Evolutionary conservation across 257 asterid species (phyloP).

Genomic region (Forsythia viridissima): DNA sequence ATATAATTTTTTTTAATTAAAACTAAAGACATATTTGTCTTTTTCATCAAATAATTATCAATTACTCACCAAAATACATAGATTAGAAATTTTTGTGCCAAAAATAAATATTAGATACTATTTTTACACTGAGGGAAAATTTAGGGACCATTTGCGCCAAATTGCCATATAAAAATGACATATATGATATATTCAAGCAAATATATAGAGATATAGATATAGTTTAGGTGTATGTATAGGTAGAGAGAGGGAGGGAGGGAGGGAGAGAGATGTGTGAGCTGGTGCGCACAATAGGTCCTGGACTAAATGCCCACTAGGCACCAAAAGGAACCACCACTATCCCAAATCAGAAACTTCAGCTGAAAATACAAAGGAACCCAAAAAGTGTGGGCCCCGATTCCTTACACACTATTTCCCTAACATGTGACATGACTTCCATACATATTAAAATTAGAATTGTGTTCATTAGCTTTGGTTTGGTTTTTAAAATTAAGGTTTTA

Average conservation of each 20-base stretch:
- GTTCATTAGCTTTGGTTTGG: too few relatives aligned
- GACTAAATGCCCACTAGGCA: slow-evolving; percentile 29
- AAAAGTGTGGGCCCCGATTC: slow-evolving; percentile 31
- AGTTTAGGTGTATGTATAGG: slow-evolving; percentile 1
- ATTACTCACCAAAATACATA: too few relatives aligned
- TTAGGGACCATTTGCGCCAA: too few relatives aligned
- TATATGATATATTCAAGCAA: too few relatives aligned
- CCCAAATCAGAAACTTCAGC: slow-evolving; percentile 27
- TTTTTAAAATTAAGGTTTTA: too few relatives aligned
- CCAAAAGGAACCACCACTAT: neutral
- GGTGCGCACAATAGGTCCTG: slow-evolving; percentile 38
- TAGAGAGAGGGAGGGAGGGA: slow-evolving; percentile 16
- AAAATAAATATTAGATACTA: too few relatives aligned
- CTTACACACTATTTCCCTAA: slow-evolving; percentile 9
- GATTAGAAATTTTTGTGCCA: too few relatives aligned
- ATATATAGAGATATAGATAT: neutral
- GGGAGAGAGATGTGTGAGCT: slow-evolving; percentile 33
- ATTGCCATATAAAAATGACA: too few relatives aligned
- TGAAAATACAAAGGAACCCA: slow-evolving; percentile 16
- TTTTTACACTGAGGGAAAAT: too few relatives aligned
- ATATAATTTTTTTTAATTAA: too few relatives aligned
- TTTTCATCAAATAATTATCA: too few relatives aligned
- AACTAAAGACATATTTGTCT: too few relatives aligned
- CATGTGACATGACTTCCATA: slow-evolving; percentile 28
- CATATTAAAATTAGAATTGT: neutral